Evolutionary conservation across 2,329 filamentous ascomycete genomes (phyloP), one percentile per base, ranked within the genome.

Genomic region (Fusarium scirpi): DNA sequence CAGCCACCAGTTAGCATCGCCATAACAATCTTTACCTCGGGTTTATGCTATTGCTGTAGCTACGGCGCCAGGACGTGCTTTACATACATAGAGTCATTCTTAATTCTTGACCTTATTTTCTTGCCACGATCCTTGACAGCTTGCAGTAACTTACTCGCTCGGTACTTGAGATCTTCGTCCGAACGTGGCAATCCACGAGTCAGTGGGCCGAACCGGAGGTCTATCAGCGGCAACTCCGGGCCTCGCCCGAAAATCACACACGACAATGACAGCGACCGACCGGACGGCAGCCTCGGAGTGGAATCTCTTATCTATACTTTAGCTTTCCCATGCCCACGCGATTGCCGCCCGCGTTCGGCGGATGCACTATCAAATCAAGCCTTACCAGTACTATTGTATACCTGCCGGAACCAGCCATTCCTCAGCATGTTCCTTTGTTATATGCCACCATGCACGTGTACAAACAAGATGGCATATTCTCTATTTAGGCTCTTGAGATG

Each of bases 231-330:
- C 54, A 47, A 70, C 62, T 58, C 67, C 67, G 67, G 67, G 18
- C 13, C 54, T 71, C 53, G 43, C 15, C 67, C 62, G 67, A 70
- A 66, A 61, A 53, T 38, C 34, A n/a, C 15, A 40, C 41, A 34
- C 45, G 47, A 51, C 47, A 34, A 34, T 22, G 15, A 52, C 48
- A 52, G 27, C 18, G 32, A 27, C 25, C 43, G 43, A 45, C 43
- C 25, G 29, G 15, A 48, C 44, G 58, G 54, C 58, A 48, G 30
- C 49, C 54, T 70, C 67, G 67, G 67, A 46, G 67, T 46, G 24
- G 48, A 46, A 70, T 52, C 51, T 69, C 67, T 70, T 70, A 70
- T 70, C 67, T 71, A 46, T 44, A 20, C 29, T 69, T 68, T 65
- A 20, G 22, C 44, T 58, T 45, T 45, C 44, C 44, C 44, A 29